Percentiles rank a stretch among this genome's conserved stretches.
These are phyloP conservation scores for Floccularia luteovirens DNA, from an alignment of 768 basidiomycete genomes.

Conservation along the genomic window DNA sequence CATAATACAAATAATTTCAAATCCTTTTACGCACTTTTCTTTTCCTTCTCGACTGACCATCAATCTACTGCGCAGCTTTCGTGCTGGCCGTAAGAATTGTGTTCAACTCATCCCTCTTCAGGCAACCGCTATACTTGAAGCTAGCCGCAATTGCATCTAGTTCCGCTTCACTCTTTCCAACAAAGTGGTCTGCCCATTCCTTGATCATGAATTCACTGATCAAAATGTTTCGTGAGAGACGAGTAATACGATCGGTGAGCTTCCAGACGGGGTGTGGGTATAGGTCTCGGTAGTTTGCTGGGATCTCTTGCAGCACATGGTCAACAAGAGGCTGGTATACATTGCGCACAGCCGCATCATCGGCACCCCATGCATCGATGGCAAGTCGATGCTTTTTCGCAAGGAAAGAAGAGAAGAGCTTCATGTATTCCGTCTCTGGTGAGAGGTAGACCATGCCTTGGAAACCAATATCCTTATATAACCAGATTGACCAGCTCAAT, in stretches of 20 bases:
- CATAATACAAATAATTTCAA: too few species aligned
- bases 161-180: conserved; percentile 48
- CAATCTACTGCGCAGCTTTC: conserved; percentile 14
- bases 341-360: conserved; percentile 44
- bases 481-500: conserved; percentile 80
- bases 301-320: conserved; percentile 52
- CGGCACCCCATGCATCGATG: conserved; percentile 73
- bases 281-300: conserved; percentile 38
- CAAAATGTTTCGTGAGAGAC: conserved; percentile 60
- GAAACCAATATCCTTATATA: conserved; percentile 84
- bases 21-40: too few species aligned
- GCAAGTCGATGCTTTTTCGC: conserved; percentile 75
- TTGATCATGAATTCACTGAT: conserved; percentile 63
- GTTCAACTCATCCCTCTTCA: conserved; percentile 62
- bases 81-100: conserved; percentile 39
- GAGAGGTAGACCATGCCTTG: conserved; percentile 78
- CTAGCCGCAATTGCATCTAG: conserved; percentile 70
- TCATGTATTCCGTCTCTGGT: conserved; percentile 66
- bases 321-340: conserved; percentile 62
- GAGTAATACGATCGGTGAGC: conserved; percentile 41
- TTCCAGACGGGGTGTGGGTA: conserved; percentile 66
- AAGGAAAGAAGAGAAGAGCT: conserved; percentile 59
- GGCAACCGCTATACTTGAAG: conserved; percentile 65
- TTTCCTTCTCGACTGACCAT: too few species aligned
- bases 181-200: conserved; percentile 70